Conservation (phyloP, 306 rosid genomes). For the Dalbergia cultrata region DNA sequence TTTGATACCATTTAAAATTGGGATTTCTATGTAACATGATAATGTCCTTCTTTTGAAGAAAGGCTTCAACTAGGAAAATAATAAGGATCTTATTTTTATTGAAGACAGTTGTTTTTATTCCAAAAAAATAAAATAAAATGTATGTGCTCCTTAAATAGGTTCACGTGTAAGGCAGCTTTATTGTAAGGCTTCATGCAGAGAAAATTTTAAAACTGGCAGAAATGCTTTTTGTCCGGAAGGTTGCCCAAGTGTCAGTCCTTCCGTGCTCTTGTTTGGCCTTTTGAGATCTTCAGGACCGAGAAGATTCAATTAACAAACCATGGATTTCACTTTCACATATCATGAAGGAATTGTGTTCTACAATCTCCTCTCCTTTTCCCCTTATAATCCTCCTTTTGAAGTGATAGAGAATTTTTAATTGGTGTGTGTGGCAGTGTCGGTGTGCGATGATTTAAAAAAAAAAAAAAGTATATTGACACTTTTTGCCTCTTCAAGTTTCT, state of each 20-base stretch:
- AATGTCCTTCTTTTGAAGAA: slow-evolving; percentile 17
- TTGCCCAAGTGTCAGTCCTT: slow-evolving; percentile 16
- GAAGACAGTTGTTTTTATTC: not conserved
- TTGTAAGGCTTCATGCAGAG: slow-evolving; percentile 31
- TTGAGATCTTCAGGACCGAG: slow-evolving; percentile 34
- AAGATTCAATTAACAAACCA: slow-evolving; percentile 19
- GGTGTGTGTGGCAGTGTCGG: not conserved
- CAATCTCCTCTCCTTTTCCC: too few relatives aligned
- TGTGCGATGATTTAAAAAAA: not conserved
- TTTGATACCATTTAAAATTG: not conserved
- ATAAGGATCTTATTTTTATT: not conserved
- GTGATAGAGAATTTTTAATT: not conserved
- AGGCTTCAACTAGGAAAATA: slow-evolving; percentile 2
- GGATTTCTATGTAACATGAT: slow-evolving; percentile 26
- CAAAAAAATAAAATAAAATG: not conserved
- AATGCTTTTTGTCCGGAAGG: slow-evolving; percentile 35
- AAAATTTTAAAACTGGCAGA: not conserved
- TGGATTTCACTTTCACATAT: slow-evolving; percentile 13
- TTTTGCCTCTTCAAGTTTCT: too few relatives aligned
- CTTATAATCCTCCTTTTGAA: not conserved
- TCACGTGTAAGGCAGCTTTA: slow-evolving; percentile 55
- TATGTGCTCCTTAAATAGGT: not conserved
- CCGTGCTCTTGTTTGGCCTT: slow-evolving; percentile 14
- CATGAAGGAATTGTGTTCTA: not conserved
- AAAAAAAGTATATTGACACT: not conserved